A percentile compares a stretch with the other conserved stretches of the same genome.
phyloP scores from a whole-genome alignment of 345 rosid species.

The Aurinia saxatilis region DNA sequence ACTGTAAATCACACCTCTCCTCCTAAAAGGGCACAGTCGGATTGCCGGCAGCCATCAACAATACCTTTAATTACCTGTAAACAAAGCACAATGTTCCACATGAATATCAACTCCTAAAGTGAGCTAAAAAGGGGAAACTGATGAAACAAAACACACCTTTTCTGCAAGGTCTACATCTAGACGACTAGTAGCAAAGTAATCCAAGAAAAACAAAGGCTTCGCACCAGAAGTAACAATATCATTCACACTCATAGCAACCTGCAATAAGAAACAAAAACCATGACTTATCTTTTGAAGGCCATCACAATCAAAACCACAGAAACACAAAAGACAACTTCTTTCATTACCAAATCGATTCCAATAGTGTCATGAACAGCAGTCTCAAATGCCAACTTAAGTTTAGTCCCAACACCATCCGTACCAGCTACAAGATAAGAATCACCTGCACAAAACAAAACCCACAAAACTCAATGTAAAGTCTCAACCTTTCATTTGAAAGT shows the following conservation, averaged over 20 bases:
- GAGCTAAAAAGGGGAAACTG: background rate
- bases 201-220: constrained; percentile 86
- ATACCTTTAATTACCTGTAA: constrained; percentile 76
- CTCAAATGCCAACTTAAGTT: constrained; percentile 89
- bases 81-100: background rate
- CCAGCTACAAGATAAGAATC: constrained; percentile 93
- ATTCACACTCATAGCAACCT: constrained; percentile 99
- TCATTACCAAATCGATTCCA: constrained; percentile 81
- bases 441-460: constrained; percentile 36
- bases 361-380: constrained; percentile 84
- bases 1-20: constrained; percentile 64
- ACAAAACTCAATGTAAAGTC: background rate
- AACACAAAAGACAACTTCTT: background rate
- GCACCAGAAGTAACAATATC: constrained; percentile 97
- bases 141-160: constrained; percentile 41
- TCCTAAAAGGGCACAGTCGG: constrained; percentile 77
- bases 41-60: constrained; percentile 81
- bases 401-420: constrained; percentile 99
- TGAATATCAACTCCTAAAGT: background rate
- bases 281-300: background rate
- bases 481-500: background rate
- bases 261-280: background rate
- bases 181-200: constrained; percentile 88
- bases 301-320: background rate
- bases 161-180: constrained; percentile 97